Evolutionary conservation across 257 asterid species (phyloP).

Genomic region (Cruciata laevipes): DNA sequence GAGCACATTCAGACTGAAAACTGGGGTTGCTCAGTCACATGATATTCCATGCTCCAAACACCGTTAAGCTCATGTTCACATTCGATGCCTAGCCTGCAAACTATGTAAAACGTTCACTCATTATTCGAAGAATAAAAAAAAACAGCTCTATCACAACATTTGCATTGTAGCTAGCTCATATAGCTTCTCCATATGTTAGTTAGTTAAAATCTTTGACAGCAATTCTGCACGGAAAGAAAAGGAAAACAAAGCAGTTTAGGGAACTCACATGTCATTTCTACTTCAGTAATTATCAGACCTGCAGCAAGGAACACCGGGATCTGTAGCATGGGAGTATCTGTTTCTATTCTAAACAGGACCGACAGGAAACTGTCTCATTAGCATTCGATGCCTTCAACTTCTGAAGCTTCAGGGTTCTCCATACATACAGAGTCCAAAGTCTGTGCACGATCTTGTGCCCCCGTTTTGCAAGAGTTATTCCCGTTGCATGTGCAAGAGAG

Average conservation of each 20-base stretch:
- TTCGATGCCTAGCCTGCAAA: conserved; percentile 36
- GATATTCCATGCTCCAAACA: conserved; percentile 26
- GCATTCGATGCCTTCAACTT: conserved; percentile 15
- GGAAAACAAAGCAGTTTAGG: background rate
- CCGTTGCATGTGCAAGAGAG: conserved; percentile 35
- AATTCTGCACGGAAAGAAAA: background rate
- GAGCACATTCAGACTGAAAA: background rate
- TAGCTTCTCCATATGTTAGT: background rate
- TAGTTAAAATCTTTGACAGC: background rate
- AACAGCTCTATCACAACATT: background rate
- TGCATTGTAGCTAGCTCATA: background rate
- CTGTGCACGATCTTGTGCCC: conserved; percentile 31
- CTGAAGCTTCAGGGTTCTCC: conserved; percentile 18
- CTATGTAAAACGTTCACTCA: conserved; percentile 31
- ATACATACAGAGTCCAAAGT: conserved; percentile 54
- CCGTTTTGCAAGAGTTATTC: conserved; percentile 26
- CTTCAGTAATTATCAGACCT: conserved; percentile 19
- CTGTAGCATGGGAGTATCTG: conserved; percentile 20
- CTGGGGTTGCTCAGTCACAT: background rate
- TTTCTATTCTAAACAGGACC: conserved; percentile 17
- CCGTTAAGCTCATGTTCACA: conserved; percentile 22
- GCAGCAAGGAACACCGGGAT: conserved; percentile 24
- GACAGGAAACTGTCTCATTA: conserved; percentile 9
- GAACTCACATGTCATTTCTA: conserved; percentile 23
- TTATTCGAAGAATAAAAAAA: background rate